Conservation (phyloP, 371 early-diverging fungal genomes). For the Mucor ambiguus region DNA sequence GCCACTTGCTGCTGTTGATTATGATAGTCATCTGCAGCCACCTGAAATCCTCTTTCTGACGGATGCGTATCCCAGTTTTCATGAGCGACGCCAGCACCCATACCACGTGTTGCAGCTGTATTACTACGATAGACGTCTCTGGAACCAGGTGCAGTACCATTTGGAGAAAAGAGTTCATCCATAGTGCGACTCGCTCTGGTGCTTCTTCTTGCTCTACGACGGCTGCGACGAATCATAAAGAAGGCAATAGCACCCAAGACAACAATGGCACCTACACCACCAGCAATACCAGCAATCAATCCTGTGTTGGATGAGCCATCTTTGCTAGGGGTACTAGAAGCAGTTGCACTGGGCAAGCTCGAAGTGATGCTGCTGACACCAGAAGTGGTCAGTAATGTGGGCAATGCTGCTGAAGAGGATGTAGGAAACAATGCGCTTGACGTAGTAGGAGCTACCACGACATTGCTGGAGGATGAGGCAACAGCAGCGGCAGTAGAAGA, state of each 20-base stretch:
- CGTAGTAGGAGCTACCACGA: background rate
- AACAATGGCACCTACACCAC: conserved; percentile 22
- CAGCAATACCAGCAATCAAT: conserved; percentile 30
- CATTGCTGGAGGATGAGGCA: background rate
- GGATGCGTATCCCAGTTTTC: conserved; percentile 11
- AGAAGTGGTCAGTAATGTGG: background rate
- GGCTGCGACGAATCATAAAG: conserved; percentile 21
- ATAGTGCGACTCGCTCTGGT: conserved; percentile 28
- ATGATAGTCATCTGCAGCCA: background rate
- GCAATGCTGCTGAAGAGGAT: background rate
- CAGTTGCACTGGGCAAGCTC: conserved; percentile 6
- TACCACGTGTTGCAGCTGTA: background rate
- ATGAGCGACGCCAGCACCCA: conserved; percentile 1
- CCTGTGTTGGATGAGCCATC: conserved; percentile 8
- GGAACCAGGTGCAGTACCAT: conserved; percentile 7
- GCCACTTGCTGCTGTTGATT: background rate
- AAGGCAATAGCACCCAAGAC: conserved; percentile 20
- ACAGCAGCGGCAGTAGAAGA: background rate
- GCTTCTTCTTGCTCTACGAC: conserved; percentile 11
- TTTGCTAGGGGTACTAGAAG: background rate
- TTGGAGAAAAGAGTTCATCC: conserved; percentile 30
- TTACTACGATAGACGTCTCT: conserved; percentile 5
- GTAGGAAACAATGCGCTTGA: background rate
- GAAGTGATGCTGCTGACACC: background rate
- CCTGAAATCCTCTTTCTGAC: conserved; percentile 18